These are phyloP conservation scores for Leucocoprinus gongylophorus DNA, from an alignment of 1,284 basidiomycete genomes.

Conservation along the genomic window DNA sequence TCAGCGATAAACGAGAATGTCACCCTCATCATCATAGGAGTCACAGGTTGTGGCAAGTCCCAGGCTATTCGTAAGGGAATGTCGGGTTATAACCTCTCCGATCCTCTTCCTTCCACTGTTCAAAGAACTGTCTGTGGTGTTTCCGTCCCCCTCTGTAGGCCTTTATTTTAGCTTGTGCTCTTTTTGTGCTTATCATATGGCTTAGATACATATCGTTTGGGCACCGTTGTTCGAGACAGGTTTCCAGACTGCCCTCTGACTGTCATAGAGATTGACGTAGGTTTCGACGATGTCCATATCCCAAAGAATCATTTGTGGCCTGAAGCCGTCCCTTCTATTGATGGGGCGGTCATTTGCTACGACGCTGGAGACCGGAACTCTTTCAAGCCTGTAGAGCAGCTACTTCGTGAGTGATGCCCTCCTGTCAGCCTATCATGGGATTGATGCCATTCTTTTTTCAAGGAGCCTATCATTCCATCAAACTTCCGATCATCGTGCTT, in stretches of 20 bases:
- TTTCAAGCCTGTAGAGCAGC: slow-evolving; percentile 52
- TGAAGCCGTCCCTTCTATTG: slow-evolving; percentile 48
- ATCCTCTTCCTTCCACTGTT: slow-evolving; percentile 27
- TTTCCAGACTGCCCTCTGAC: slow-evolving; percentile 37
- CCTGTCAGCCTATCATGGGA: slow-evolving; percentile 5
- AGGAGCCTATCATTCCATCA: slow-evolving; percentile 52
- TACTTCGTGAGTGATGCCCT: slow-evolving; percentile 47
- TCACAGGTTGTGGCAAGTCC: slow-evolving; percentile 64
- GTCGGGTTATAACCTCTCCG: slow-evolving; percentile 47
- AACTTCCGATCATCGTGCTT: slow-evolving; percentile 57
- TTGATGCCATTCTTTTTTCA: slow-evolving; percentile 11
- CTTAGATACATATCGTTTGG: slow-evolving; percentile 42
- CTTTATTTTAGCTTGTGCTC: not conserved
- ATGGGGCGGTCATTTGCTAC: slow-evolving; percentile 71
- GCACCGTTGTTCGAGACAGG: slow-evolving; percentile 34
- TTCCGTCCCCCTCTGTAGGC: slow-evolving; percentile 35
- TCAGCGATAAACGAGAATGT: slow-evolving; percentile 26
- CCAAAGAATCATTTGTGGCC: slow-evolving; percentile 25
- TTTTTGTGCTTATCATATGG: not conserved
- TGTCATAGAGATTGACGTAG: slow-evolving; percentile 51
- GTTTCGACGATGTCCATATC: slow-evolving; percentile 20
- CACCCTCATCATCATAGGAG: slow-evolving; percentile 62
- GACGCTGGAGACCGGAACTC: slow-evolving; percentile 56
- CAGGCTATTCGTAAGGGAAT: slow-evolving; percentile 62
- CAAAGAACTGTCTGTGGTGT: slow-evolving; percentile 7